Evolutionary conservation across 2,329 filamentous ascomycete species (phyloP), one percentile per base, ranked within the genome.

Genomic region (Nothomitra cinnamomea): DNA sequence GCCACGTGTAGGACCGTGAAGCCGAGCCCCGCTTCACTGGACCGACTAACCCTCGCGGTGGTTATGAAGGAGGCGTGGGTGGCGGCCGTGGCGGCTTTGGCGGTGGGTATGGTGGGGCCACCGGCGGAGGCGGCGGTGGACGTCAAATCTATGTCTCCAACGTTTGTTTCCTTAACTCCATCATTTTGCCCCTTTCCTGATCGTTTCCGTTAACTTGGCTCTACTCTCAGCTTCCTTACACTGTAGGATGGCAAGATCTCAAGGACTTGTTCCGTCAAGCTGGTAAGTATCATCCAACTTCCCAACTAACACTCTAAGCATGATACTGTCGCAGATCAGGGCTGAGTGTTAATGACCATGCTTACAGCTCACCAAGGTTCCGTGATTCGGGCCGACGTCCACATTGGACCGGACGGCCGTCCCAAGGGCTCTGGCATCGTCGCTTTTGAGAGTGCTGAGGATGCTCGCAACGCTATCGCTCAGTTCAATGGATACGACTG

Each of bases 401-500:
- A 98, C 68, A 75, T 87, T 57, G 87, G 89, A 53, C 87, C 86
- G 12, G 90, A 95, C 63, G 90, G 92, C 58, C 82, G 89, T 58
- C 88, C 92, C 50, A 98, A 96, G 73, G 92, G 92, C 53, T 95
- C 92, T 51, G 92, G 92, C 60, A 94, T 96, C 55, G 92, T 98
- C 57, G 88, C 92, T 42, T 98, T 95, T 66, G 92, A 98, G 67
- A 90, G 82, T 55, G 80, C 88, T 1, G 89, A 96, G 56, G 92
- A 98, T 69, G 90, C 92, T 42, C 87, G 88, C 60, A 95, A 88
- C 64, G 92, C 92, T 21, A 98, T 98, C 59, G 82, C 88, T 64
- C 89, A 95, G 61, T 98, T 96, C 75, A 95, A 96, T 65, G 92
- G 92, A 56, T 96, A 95, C 66, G 92, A 98, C 59, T 98, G 92